A percentile compares a stretch with the other conserved stretches of the same genome.
Evolutionary conservation across 768 basidiomycete species (phyloP).

Genomic region (Podaxis mareebaensis): DNA sequence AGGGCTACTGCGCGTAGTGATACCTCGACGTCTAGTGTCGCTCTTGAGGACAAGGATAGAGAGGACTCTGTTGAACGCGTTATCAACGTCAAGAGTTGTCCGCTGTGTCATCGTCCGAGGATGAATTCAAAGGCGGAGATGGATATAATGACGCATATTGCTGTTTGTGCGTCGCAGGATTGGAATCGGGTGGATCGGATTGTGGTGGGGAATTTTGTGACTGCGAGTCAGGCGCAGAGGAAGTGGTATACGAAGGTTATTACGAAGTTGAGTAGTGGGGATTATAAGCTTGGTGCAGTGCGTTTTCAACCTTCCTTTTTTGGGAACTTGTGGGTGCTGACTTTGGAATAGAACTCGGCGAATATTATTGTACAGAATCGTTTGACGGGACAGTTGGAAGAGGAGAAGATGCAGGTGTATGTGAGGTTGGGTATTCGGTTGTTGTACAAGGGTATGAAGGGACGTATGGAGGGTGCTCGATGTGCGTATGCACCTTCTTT

Average conservation of each 20-base stretch:
- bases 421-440: slow-evolving; percentile 91
- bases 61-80: slow-evolving; percentile 69
- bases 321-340: not conserved
- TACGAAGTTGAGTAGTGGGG: slow-evolving; percentile 80
- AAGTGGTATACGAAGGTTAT: slow-evolving; percentile 96
- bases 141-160: slow-evolving; percentile 96
- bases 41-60: not conserved
- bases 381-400: slow-evolving; percentile 86
- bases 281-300: slow-evolving; percentile 88
- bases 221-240: slow-evolving; percentile 90
- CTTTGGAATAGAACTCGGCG: slow-evolving; percentile 75
- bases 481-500: slow-evolving; percentile 45
- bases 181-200: slow-evolving; percentile 89
- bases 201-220: slow-evolving; percentile 93
- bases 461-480: slow-evolving; percentile 85
- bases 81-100: slow-evolving; percentile 94
- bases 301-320: slow-evolving; percentile 16
- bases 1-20: not conserved
- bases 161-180: slow-evolving; percentile 91
- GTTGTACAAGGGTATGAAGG: slow-evolving; percentile 88
- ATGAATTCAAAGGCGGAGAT: slow-evolving; percentile 86
- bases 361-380: slow-evolving; percentile 98
- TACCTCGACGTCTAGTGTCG: slow-evolving; percentile 11
- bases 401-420: slow-evolving; percentile 97
- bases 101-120: slow-evolving; percentile 87